These are phyloP conservation scores for Gynochthodes officinalis DNA, from an alignment of 257 asterid species.

Conservation along the genomic window DNA sequence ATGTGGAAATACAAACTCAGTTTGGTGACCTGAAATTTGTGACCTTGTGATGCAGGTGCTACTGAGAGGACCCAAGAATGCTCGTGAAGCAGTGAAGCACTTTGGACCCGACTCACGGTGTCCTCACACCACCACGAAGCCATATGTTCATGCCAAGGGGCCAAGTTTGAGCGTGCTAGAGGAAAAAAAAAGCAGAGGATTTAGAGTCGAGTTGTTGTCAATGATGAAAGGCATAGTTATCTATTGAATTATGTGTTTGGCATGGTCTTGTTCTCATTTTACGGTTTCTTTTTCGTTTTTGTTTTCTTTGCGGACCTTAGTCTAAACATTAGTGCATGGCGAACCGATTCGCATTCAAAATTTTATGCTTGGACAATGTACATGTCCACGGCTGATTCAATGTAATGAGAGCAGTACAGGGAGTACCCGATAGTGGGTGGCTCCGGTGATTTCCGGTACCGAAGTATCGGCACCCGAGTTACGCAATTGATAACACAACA, in stretches of 20 bases:
- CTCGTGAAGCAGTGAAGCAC: conserved; percentile 92
- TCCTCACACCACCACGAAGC: conserved; percentile 95
- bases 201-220: too few relatives aligned
- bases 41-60: conserved; percentile 48
- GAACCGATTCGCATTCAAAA: not conserved
- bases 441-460: too few relatives aligned
- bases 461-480: too few relatives aligned
- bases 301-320: conserved; percentile 6
- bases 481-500: too few relatives aligned
- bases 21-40: not conserved
- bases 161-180: conserved; percentile 84
- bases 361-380: too few relatives aligned
- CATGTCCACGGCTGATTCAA: too few relatives aligned
- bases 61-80: conserved; percentile 71
- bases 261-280: conserved; percentile 4
- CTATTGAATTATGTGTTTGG: too few relatives aligned
- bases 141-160: conserved; percentile 82
- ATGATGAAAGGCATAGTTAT: too few relatives aligned
- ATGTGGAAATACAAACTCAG: not conserved
- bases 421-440: too few relatives aligned
- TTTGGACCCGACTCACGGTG: conserved; percentile 97
- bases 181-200: too few relatives aligned
- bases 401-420: too few relatives aligned
- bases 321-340: conserved; percentile 12
- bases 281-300: not conserved